Conservation (phyloP, 176 grass and related monocot species). For the Oryza longistaminata region DNA sequence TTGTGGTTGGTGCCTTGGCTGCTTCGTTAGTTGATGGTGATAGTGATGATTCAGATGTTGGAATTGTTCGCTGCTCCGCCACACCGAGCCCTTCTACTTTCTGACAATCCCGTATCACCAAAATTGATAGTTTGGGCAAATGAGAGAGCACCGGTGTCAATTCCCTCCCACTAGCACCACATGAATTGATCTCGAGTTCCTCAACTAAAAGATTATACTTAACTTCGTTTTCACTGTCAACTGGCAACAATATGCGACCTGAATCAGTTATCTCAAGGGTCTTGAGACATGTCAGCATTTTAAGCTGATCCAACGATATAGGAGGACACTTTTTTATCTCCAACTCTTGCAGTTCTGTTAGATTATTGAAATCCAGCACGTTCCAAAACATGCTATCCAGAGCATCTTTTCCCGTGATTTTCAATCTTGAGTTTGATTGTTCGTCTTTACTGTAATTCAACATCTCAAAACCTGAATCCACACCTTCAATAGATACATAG, state of each 20-base stretch:
- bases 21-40: too few species aligned
- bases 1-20: too few species aligned
- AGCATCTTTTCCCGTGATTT: accelerated
- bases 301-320: not conserved
- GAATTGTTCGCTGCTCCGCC: not conserved
- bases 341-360: not conserved
- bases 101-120: accelerated
- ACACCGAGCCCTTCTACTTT: not conserved
- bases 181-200: accelerated
- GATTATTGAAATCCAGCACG: not conserved
- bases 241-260: not conserved
- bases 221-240: not conserved
- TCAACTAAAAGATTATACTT: not conserved
- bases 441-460: accelerated
- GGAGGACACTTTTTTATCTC: accelerated
- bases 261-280: accelerated
- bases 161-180: not conserved
- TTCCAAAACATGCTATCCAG: accelerated
- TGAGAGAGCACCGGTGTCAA: not conserved
- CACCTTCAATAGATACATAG: not conserved
- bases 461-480: not conserved
- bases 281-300: not conserved
- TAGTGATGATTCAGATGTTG: too few species aligned
- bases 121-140: not conserved
- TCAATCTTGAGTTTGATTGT: accelerated